Evolutionary conservation across 495 filamentous ascomycete species (phyloP).

Genomic region (Cladorrhinum samala): DNA sequence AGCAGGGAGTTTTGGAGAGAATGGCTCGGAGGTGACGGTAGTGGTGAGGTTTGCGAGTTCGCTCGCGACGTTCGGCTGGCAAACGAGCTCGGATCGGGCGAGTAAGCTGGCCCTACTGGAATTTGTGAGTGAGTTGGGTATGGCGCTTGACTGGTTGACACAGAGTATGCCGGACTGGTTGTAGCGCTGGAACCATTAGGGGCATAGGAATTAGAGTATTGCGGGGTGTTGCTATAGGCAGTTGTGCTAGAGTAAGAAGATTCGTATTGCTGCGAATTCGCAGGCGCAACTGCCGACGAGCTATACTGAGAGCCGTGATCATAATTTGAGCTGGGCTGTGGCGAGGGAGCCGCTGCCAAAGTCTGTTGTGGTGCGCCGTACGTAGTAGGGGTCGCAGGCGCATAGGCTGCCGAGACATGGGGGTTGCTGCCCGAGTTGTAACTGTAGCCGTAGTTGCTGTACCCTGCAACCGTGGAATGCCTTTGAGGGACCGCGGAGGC

Average conservation of each 20-base stretch:
- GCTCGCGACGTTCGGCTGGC: slow-evolving; percentile 36
- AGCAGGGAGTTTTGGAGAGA: slow-evolving; percentile 30
- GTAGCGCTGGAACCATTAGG: slow-evolving; percentile 26
- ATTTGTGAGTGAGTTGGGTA: slow-evolving; percentile 44
- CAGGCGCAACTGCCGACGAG: slow-evolving; percentile 13
- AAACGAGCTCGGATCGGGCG: slow-evolving; percentile 38
- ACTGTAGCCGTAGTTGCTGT: slow-evolving; percentile 37
- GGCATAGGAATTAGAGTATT: slow-evolving; percentile 24
- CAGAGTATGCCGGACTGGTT: slow-evolving; percentile 26
- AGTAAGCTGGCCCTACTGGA: slow-evolving; percentile 40
- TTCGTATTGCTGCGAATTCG: slow-evolving; percentile 24
- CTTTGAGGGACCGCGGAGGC: slow-evolving; percentile 32
- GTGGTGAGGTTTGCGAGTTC: slow-evolving; percentile 36
- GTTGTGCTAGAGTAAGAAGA: slow-evolving; percentile 15
- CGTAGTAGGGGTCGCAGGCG: slow-evolving; percentile 24
- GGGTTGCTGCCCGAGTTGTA: slow-evolving; percentile 33
- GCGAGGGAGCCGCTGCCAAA: slow-evolving; percentile 28
- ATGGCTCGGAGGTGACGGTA: slow-evolving; percentile 34
- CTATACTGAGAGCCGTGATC: slow-evolving; percentile 31
- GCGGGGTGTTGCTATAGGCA: slow-evolving; percentile 14
- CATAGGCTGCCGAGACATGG: slow-evolving; percentile 29
- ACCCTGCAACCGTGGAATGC: slow-evolving; percentile 38
- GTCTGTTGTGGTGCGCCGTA: slow-evolving; percentile 25
- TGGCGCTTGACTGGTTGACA: slow-evolving; percentile 33
- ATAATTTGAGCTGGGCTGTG: slow-evolving; percentile 29